Evolutionary conservation across 257 asterid species (phyloP), one percentile per base, ranked within the genome.

Genomic region (Rauvolfia tetraphylla): DNA sequence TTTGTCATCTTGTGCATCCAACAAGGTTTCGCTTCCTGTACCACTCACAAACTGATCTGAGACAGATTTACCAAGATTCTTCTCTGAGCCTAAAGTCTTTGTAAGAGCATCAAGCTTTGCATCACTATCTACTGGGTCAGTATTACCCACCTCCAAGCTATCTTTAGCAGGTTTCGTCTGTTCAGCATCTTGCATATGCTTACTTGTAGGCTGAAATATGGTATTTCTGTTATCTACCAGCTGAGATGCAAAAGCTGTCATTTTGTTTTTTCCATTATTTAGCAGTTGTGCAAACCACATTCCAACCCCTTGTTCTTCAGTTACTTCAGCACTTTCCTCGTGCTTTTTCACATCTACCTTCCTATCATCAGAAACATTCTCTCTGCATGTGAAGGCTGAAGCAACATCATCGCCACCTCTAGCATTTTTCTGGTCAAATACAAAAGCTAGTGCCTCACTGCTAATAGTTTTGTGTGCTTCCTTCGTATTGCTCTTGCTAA

Each of bases 231-330:
- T 85, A 51, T 79, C 86, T 48, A 81, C 85, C 73, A 79, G 80
- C 78, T 77, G 88, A 80, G 84, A 81, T 76, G 80, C 87, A 81
- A 82, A 53, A 38, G 81, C 81, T 33, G 76, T 81, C 83, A 79
- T 79, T 75, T 81, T 80, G 78, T 78, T 71, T 78, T 81, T 85
- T 29, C 75, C 76, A 63, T 73, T 78, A 79, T 79, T 82, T 75
- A 68, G 83, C 73, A 77, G 75, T 58, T 79, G 89, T 78, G 85
- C 76, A 76, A 68, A 71, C 84, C 75, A 76, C 18, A 69, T 68
- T 33, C 67, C 83, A 82, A 73, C 87, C 57, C 79, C 79, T 79
- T 66, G 81, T 58, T 61, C 84, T 75, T 87, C 86, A 69, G 77
- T 79, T 74, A 81, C 82, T 79, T 79, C 88, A 85, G 79, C 83